Percentiles rank a stretch among this genome's conserved stretches.
Conservation (phyloP, 768 basidiomycete species). For the Boletus rubroflammeus region DNA sequence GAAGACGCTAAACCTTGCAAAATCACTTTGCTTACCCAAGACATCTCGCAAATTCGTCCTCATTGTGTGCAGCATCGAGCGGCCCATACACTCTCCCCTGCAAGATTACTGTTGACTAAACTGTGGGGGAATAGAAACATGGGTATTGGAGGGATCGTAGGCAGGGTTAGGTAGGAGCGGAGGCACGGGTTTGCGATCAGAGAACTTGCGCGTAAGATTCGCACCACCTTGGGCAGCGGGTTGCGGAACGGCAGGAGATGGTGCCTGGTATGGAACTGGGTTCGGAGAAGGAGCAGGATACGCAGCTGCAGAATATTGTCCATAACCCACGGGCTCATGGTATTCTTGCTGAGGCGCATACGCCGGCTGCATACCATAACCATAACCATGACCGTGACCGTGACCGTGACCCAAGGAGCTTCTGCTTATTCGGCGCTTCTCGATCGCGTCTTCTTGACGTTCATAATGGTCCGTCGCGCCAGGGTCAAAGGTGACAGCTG, state of each 20-base stretch:
- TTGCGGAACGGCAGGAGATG: constrained; percentile 13
- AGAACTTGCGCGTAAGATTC: constrained; percentile 34
- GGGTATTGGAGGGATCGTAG: constrained; percentile 22
- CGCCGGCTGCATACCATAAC: constrained; percentile 14
- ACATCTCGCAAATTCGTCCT: neutral
- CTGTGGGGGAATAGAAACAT: constrained; percentile 24
- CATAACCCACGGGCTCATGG: constrained; percentile 17
- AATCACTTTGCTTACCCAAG: constrained; percentile 4
- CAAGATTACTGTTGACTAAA: constrained; percentile 6
- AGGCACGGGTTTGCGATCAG: constrained; percentile 33
- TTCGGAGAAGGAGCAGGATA: constrained; percentile 7
- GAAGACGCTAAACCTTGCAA: neutral
- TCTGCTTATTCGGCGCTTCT: constrained; percentile 23
- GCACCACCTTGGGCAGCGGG: constrained; percentile 24
- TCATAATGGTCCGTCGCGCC: constrained; percentile 27
- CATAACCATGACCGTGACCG: constrained; percentile 22
- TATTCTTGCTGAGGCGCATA: constrained; percentile 23
- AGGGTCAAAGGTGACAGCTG: constrained; percentile 54
- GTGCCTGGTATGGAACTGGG: constrained; percentile 6
- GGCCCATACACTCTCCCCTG: neutral
- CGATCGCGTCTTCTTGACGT: constrained; percentile 14
- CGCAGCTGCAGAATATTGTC: constrained; percentile 15
- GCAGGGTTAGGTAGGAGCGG: constrained; percentile 21
- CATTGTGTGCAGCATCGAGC: constrained; percentile 1
- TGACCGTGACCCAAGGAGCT: constrained; percentile 28